Base-by-base conservation (phyloP, 2,329 filamentous ascomycete species). In the Diaporthe eres region DNA sequence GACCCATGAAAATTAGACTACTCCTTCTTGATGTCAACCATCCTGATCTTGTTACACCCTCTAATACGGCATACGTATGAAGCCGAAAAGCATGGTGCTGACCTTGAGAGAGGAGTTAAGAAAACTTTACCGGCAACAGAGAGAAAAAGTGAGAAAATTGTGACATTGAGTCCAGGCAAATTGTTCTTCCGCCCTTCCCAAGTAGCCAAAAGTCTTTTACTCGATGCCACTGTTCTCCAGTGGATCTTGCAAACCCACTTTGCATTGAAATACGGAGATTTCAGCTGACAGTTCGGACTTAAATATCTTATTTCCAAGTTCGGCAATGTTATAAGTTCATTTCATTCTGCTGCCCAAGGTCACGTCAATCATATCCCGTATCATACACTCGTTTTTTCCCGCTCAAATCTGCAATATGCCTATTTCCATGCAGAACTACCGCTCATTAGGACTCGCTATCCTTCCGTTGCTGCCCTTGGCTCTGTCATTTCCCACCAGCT, bases 161-260 rank as follows among this genome's bases (percentile, higher is more conserved):
- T 39, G 12, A 39, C 37, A 12, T 39, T 39, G 12, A 13, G 37
- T 34, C 28, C 25, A 57, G 25, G 15, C 28, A 44, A 42, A 63
- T 28, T 44, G n/a, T 44, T 28, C 28, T 28, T 44, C 13, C 12
- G 60, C 39, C 39, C 7, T 19, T 44, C 13, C 37, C 13, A 44
- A 22, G 13, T 44, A 63, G 37, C 37, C 22, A n/a, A 44, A 44
- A 44, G 7, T 17, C n/a, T 44, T 63, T 44, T 25, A 22, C 9
- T 47, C 9, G 39, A 49, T 34, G n/a, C 49, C 17, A 13, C 42
- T 13, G n/a, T 25, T 13, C 15, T 31, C n/a, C 15, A 15, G 61
- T 65, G 61, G 61, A 65, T 31, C 25, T 47, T 42, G 4, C 17
- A 49, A 22, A 65, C 25, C 61, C 61, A 65, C 61, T 34, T 25